Evolutionary conservation across 1,284 basidiomycete species (phyloP).

Genomic region (Clitocybe nebularis): DNA sequence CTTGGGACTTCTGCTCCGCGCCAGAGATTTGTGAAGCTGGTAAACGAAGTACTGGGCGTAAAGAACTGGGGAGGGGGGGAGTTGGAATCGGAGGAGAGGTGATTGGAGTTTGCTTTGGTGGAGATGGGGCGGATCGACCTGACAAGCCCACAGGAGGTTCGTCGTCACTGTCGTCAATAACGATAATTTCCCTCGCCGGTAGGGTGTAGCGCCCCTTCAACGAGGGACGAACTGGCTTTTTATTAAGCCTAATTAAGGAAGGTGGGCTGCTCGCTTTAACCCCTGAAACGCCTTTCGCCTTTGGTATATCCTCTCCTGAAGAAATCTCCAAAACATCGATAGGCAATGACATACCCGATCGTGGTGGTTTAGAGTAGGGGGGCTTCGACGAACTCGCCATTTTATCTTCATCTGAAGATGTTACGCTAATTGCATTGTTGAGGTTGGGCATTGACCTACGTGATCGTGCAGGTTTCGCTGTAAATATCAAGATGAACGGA

Average conservation of each 20-base stretch:
- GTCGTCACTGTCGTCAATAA: slow-evolving; percentile 21
- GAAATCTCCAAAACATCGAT: slow-evolving; percentile 1
- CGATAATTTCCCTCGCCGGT: slow-evolving; percentile 12
- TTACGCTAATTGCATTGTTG: slow-evolving; percentile 4
- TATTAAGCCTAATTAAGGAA: neutral
- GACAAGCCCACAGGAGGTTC: slow-evolving; percentile 6
- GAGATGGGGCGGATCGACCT: neutral
- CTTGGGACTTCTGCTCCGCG: neutral
- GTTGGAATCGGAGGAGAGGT: no score
- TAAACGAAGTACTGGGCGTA: no score
- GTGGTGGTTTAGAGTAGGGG: neutral
- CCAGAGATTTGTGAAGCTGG: neutral
- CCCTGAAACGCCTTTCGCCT: no score
- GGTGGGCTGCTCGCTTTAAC: neutral
- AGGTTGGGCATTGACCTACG: neutral
- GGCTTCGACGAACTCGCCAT: neutral
- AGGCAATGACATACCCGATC: neutral
- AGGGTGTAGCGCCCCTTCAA: neutral
- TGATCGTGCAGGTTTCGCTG: neutral
- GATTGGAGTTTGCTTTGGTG: neutral
- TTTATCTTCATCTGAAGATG: slow-evolving; percentile 1
- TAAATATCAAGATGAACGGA: neutral
- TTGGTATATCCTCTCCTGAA: no score
- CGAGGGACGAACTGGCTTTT: neutral
- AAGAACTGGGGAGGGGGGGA: no score